A percentile compares a stretch with the other conserved stretches of the same genome.
Evolutionary conservation across 2,329 filamentous ascomycete genomes (phyloP).

Genomic region (Aspergillus texensis): DNA sequence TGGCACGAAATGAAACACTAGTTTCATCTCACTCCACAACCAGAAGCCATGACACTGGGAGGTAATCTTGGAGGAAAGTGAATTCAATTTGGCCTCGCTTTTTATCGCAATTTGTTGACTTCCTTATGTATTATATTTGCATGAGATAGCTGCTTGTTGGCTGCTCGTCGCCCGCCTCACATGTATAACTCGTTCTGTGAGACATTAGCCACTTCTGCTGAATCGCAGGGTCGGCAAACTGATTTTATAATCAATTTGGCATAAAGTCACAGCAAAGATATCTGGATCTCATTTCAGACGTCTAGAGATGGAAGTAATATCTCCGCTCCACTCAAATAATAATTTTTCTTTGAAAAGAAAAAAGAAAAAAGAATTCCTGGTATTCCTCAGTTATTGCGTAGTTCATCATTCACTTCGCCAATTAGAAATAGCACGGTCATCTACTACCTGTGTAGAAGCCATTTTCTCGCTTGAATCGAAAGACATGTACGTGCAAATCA

Average conservation of each 20-base stretch:
- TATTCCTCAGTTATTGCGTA: too few species aligned
- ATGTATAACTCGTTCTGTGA: neutral
- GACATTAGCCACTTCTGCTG: neutral
- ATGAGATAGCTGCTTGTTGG: neutral
- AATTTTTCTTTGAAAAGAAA: neutral
- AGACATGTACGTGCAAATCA: neutral
- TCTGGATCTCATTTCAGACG: neutral
- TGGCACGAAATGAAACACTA: neutral
- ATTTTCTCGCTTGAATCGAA: neutral
- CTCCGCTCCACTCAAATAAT: neutral
- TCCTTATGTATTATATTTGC: slow-evolving; percentile 7
- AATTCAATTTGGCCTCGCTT: slow-evolving; percentile 3
- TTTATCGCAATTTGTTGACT: neutral
- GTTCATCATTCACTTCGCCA: neutral
- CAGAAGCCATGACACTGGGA: neutral
- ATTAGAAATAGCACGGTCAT: too few species aligned
- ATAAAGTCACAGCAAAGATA: neutral
- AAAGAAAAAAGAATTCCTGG: neutral
- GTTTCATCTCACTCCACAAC: slow-evolving; percentile 2
- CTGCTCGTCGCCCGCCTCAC: neutral
- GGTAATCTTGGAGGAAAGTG: slow-evolving; percentile 6
- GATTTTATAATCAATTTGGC: neutral
- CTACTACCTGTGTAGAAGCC: neutral
- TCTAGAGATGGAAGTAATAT: neutral
- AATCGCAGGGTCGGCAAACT: neutral